Conservation (phyloP, 208 protist species). For the Trichomonas tenax region DNA sequence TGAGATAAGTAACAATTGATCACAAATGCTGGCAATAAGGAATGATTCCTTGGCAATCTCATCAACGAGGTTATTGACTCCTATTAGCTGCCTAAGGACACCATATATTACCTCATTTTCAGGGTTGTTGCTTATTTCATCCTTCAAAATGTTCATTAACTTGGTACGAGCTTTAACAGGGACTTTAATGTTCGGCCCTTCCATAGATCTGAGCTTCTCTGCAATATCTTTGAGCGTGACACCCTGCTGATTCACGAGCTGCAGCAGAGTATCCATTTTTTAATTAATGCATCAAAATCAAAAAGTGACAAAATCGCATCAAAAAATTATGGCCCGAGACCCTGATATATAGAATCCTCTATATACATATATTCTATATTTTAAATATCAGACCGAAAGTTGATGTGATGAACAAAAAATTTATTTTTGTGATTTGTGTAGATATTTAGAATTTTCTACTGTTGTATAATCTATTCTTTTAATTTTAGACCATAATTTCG, state of each 20-base stretch:
- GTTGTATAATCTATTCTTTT: neutral
- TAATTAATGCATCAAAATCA: neutral
- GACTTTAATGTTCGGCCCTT: neutral
- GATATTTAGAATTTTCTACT: neutral
- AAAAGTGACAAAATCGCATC: neutral
- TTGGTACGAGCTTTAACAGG: neutral
- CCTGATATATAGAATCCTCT: neutral
- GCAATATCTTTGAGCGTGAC: neutral
- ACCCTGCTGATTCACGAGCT: neutral
- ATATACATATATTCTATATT: neutral
- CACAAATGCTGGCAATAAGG: neutral
- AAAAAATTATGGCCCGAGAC: neutral
- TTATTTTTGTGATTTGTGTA: neutral
- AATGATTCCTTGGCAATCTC: neutral
- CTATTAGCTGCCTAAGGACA: neutral
- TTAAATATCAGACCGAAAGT: neutral
- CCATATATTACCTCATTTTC: neutral
- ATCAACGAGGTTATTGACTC: neutral
- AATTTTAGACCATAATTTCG: too few species aligned
- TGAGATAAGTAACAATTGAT: neutral
- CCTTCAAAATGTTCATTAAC: neutral
- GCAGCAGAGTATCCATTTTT: neutral
- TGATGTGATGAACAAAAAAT: neutral
- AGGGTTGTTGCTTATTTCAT: neutral
- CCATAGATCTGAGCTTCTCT: neutral